A percentile compares a stretch with the other conserved stretches of the same genome.
Evolutionary conservation across 306 rosid genomes (phyloP).

Genomic region (Cucumis melo): DNA sequence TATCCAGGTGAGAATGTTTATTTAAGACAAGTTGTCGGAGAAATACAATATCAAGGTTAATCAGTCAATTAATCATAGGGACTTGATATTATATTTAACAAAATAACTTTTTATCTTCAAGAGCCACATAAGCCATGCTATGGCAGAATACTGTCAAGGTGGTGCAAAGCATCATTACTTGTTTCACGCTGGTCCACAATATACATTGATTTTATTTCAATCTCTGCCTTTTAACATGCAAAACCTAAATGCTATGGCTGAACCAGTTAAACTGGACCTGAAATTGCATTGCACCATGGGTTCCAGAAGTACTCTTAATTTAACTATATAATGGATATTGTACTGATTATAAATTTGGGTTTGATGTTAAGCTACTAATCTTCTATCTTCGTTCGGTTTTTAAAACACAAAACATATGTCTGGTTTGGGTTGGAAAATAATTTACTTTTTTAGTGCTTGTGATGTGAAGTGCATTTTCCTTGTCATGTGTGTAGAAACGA

Average conservation of each 20-base stretch:
- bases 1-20: conserved; percentile 54
- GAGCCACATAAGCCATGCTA: background rate
- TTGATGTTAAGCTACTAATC: background rate
- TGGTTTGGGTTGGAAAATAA: background rate
- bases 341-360: background rate
- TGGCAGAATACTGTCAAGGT: background rate
- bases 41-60: background rate
- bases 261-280: background rate
- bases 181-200: background rate
- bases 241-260: background rate
- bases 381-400: background rate
- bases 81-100: background rate
- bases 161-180: background rate
- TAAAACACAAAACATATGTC: background rate
- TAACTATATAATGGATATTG: background rate
- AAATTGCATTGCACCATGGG: background rate
- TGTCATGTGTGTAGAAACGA: conserved; percentile 30
- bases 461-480: background rate
- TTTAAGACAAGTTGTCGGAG: background rate
- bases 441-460: background rate
- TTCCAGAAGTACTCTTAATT: background rate
- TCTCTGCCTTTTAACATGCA: background rate
- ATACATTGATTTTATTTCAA: background rate
- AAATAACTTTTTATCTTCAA: background rate
- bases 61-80: background rate